Evolutionary conservation across 2,329 filamentous ascomycete genomes (phyloP).

Genomic region (Pseudogymnoascus destructans): DNA sequence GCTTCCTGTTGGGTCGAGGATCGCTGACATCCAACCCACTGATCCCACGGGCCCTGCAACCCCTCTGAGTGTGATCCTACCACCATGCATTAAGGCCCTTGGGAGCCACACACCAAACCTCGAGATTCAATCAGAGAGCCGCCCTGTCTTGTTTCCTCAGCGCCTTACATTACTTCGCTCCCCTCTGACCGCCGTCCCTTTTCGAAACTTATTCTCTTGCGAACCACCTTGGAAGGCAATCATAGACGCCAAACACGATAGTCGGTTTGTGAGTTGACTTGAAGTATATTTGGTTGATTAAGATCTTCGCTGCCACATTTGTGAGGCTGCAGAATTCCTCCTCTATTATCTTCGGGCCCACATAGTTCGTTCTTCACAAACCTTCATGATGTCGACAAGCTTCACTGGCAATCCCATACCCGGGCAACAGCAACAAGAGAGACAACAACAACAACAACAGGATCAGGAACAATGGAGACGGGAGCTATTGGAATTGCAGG

Average conservation of each 20-base stretch:
- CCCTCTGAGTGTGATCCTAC: not conserved
- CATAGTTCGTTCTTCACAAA: not conserved
- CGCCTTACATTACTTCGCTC: not conserved
- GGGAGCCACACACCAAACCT: not conserved
- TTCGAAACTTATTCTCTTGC: not conserved
- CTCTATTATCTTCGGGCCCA: not conserved
- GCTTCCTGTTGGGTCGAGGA: not conserved
- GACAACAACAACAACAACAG: not conserved
- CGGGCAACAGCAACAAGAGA: not conserved
- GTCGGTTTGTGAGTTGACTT: not conserved
- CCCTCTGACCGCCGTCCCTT: not conserved
- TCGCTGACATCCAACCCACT: not conserved
- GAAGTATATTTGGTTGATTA: not conserved
- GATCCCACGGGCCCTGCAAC: not conserved
- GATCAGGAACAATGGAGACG: not conserved
- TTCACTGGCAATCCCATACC: not conserved
- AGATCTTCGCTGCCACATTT: not conserved
- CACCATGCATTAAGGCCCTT: constrained; percentile 3
- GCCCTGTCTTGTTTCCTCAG: not conserved
- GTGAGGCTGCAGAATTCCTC: not conserved
- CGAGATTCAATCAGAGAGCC: not conserved
- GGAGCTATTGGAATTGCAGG: not conserved
- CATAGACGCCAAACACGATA: not conserved
- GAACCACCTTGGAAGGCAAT: not conserved
- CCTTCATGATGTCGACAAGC: not conserved